These are phyloP conservation scores for Colletotrichum euphorbiae DNA, from an alignment of 2,329 filamentous ascomycete genomes.

Conservation along the genomic window DNA sequence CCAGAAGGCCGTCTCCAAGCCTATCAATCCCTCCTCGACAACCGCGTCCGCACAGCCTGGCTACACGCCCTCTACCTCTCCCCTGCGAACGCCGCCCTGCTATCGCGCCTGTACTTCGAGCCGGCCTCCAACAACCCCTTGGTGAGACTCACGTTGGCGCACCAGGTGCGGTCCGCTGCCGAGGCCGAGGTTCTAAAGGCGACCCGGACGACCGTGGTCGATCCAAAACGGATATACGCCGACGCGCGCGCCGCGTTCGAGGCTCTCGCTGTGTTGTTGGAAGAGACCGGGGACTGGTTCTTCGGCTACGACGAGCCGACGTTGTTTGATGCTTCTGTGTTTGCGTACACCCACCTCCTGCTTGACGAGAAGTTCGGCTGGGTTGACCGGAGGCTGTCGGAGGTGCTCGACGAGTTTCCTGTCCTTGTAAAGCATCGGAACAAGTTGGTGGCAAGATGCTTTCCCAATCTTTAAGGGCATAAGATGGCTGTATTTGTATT, in stretches of 20 bases:
- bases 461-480: not conserved
- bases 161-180: constrained; percentile 79
- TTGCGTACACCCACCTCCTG: constrained; percentile 88
- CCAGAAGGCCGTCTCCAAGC: constrained; percentile 71
- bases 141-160: constrained; percentile 72
- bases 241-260: constrained; percentile 59
- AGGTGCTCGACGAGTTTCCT: constrained; percentile 65
- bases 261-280: constrained; percentile 59
- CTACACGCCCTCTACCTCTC: constrained; percentile 86
- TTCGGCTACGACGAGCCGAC: constrained; percentile 67
- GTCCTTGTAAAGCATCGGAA: constrained; percentile 67
- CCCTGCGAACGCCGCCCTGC: constrained; percentile 73
- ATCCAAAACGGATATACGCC: constrained; percentile 53
- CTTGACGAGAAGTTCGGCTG: constrained; percentile 73
- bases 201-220: constrained; percentile 53
- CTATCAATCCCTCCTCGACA: constrained; percentile 82
- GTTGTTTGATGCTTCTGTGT: constrained; percentile 88
- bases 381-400: constrained; percentile 70
- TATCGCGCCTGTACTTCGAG: constrained; percentile 77
- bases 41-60: constrained; percentile 87
- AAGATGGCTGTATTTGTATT: not conserved
- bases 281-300: constrained; percentile 58
- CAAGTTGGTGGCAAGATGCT: constrained; percentile 46
- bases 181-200: constrained; percentile 78
- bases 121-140: constrained; percentile 69